Conservation (phyloP, 768 basidiomycete species). For the Mycena leptocephala region DNA sequence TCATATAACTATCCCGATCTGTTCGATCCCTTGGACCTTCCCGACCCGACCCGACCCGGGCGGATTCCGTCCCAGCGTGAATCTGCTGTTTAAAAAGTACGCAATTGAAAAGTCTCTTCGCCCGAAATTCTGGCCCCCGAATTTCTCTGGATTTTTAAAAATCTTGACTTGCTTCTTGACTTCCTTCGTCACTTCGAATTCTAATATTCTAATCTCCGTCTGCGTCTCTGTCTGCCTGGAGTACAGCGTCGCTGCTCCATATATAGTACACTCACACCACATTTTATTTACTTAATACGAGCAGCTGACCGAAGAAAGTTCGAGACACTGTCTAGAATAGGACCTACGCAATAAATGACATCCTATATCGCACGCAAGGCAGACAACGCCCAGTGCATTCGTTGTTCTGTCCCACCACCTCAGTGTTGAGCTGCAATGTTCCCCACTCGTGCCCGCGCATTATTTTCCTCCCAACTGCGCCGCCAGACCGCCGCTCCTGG, state of each 20-base stretch:
- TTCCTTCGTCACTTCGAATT: neutral
- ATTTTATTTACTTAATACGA: neutral
- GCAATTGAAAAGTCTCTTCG: no score
- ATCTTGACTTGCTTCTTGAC: neutral
- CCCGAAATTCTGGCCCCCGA: no score
- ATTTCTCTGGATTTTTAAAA: no score
- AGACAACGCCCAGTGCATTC: neutral
- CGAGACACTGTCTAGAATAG: constrained; percentile 13
- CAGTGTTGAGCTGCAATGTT: neutral
- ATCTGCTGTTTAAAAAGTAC: neutral
- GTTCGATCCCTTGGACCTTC: neutral
- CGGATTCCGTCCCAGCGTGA: neutral
- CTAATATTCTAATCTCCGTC: neutral
- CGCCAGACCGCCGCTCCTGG: constrained; percentile 22
- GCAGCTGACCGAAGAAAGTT: constrained; percentile 26
- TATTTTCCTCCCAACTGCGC: constrained; percentile 12
- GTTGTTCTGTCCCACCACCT: neutral
- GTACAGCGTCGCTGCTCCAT: neutral
- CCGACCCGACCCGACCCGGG: neutral
- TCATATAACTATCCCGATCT: neutral
- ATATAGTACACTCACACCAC: constrained; percentile 13
- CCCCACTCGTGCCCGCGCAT: constrained; percentile 23
- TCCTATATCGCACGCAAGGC: neutral
- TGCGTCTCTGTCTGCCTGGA: neutral
- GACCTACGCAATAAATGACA: constrained; percentile 24